These are phyloP conservation scores for Flaveria bidentis DNA, from an alignment of 129 eudicot genomes.

Conservation along the genomic window DNA sequence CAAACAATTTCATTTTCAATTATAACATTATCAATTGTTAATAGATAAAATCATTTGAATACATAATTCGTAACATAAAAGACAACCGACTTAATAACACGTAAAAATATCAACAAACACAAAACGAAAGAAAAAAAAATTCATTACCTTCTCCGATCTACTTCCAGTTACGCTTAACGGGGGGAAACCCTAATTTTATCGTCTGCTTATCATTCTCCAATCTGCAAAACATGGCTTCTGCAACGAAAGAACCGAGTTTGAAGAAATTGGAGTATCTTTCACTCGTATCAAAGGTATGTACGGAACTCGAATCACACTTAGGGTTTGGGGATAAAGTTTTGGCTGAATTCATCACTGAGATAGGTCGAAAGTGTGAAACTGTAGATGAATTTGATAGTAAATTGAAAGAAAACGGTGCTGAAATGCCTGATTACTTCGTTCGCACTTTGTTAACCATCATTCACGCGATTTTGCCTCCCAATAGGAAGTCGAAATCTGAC, in stretches of 20 bases:
- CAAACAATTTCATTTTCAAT: no score
- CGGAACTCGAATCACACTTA: constrained; percentile 74
- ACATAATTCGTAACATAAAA: neutral
- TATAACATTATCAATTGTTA: no score
- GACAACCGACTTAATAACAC: neutral
- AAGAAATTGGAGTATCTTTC: constrained; percentile 77
- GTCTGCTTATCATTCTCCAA: neutral
- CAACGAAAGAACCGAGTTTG: constrained; percentile 47
- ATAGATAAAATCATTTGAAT: no score
- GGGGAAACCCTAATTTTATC: neutral
- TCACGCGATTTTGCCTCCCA: constrained; percentile 85
- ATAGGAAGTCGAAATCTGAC: constrained; percentile 34
- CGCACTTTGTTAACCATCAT: constrained; percentile 65
- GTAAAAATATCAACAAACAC: neutral
- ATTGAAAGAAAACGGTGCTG: constrained; percentile 71
- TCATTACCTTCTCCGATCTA: constrained; percentile 19
- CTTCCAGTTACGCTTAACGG: constrained; percentile 27
- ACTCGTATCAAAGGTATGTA: constrained; percentile 73
- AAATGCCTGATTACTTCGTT: constrained; percentile 88
- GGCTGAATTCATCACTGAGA: constrained; percentile 75
- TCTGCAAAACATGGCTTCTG: constrained; percentile 34
- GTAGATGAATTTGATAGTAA: constrained; percentile 62
- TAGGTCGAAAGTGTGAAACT: constrained; percentile 56
- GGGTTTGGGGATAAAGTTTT: constrained; percentile 76
- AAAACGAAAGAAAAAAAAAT: neutral